Percentiles rank a stretch among this genome's conserved stretches.
These are phyloP conservation scores for Ambrosiella cleistominuta DNA, from an alignment of 2,329 filamentous ascomycete genomes.

Conservation along the genomic window DNA sequence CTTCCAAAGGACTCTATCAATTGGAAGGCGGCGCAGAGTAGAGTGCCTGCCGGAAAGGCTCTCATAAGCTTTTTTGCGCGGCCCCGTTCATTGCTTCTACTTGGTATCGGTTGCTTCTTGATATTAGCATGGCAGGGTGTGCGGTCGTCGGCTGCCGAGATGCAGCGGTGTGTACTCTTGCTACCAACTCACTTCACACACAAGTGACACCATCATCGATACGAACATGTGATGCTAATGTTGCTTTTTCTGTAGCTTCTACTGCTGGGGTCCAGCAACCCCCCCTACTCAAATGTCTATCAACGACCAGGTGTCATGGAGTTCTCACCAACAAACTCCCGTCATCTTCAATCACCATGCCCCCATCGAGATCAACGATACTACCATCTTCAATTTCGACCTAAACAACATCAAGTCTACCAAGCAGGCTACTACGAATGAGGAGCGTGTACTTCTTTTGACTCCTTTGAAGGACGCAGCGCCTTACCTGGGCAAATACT, in stretches of 20 bases:
- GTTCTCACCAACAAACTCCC: slow-evolving; percentile 72
- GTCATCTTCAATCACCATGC: slow-evolving; percentile 94
- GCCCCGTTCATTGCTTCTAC: slow-evolving; percentile 58
- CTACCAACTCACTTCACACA: slow-evolving; percentile 14
- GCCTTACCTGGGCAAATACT: slow-evolving; percentile 68
- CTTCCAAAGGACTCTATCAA: slow-evolving; percentile 76
- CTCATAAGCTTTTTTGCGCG: slow-evolving; percentile 53
- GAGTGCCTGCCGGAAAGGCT: slow-evolving; percentile 60
- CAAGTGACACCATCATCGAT: neutral
- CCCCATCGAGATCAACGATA: slow-evolving; percentile 66
- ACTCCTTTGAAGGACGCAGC: slow-evolving; percentile 86
- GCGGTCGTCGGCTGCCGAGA: slow-evolving; percentile 60
- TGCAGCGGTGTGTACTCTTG: slow-evolving; percentile 57
- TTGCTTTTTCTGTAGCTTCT: slow-evolving; percentile 46
- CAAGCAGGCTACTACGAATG: slow-evolving; percentile 56
- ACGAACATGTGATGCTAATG: neutral
- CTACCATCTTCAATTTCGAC: slow-evolving; percentile 61
- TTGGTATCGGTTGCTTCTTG: slow-evolving; percentile 52
- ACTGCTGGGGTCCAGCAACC: slow-evolving; percentile 90
- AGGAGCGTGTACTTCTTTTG: slow-evolving; percentile 77
- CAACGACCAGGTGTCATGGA: slow-evolving; percentile 84
- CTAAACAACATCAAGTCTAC: slow-evolving; percentile 76
- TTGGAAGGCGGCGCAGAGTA: slow-evolving; percentile 78
- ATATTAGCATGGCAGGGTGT: slow-evolving; percentile 80
- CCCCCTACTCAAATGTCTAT: slow-evolving; percentile 89